Conservation (phyloP, 2,329 filamentous ascomycete species). For the Davidsoniella eucalypti region DNA sequence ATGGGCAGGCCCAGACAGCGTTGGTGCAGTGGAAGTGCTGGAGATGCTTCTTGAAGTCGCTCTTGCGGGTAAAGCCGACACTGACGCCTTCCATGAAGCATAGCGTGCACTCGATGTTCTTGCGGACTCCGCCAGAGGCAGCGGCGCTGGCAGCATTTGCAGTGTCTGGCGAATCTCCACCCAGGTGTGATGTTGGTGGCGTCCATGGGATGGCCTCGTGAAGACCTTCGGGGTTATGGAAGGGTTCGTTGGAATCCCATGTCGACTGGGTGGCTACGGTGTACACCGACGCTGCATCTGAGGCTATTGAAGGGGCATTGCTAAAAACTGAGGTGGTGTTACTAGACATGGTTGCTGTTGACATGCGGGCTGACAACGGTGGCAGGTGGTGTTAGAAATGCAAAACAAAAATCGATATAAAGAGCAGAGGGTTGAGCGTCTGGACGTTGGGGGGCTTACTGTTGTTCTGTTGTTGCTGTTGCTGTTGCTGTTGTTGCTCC, state of each 20-base stretch:
- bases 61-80: conserved; percentile 30
- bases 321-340: conserved; percentile 24
- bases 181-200: conserved; percentile 3
- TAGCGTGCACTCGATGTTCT: conserved; percentile 25
- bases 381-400: background rate
- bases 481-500: conserved; percentile 4
- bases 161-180: conserved; percentile 11
- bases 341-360: conserved; percentile 25
- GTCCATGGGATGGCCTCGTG: conserved; percentile 12
- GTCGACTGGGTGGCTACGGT: conserved; percentile 11
- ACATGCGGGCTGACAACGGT: conserved; percentile 21
- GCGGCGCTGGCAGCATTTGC: conserved; percentile 14
- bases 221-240: conserved; percentile 4
- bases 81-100: conserved; percentile 29
- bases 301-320: conserved; percentile 27
- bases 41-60: conserved; percentile 33
- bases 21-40: conserved; percentile 30
- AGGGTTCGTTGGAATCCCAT: conserved; percentile 11
- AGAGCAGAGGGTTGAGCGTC: no score
- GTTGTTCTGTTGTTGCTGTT: no score
- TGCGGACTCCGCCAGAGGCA: conserved; percentile 9
- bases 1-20: conserved; percentile 27
- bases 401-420: background rate
- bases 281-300: conserved; percentile 16
- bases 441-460: no score